Evolutionary conservation across 345 rosid species (phyloP), one percentile per base, ranked within the genome.

Genomic region (Gynandropsis gynandra): DNA sequence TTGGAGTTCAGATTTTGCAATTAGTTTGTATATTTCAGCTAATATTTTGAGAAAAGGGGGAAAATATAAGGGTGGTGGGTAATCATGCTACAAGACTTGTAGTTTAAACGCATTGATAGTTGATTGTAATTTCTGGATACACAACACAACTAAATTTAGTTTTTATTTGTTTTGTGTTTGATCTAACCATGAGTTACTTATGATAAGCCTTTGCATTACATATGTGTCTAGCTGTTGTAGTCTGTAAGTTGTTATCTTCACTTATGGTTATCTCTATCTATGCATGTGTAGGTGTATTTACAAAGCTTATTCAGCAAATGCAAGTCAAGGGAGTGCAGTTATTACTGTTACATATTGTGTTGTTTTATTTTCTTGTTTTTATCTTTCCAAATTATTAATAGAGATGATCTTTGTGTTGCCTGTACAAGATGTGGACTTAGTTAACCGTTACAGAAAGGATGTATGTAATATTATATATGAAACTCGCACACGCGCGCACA

Each of bases 241-340:
- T 43, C 18, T 64, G 9, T 38, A 8, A 13, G 4, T 45, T 6
- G 14, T 39, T 49, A 21, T 37, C 41, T 33, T 56, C 37, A 16
- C 45, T 49, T 32, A 27, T 39, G 4, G 55, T n/a, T 47, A 6
- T 47, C 27, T 42, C 27, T n/a, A n/a, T n/a, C n/a, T 50, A 18
- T 66, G 41, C 44, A 34, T 62, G 34, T 50, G 13, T 76, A 90
- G 98, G 98, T 65, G 98, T 92, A 12, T 92, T 92, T 75, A 92
- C 98, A 0, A 97, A 92, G 76, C 97, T 92, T 37, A 79, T 87
- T 66, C 98, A 92, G 38, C 98, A 92, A 67, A 87, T 92, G 88
- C 95, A 81, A 76, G 98, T 92, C 50, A 88, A 82, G 70, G 97
- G 97, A 10, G 94, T 82, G 50, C 96, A 90, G 87, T 96, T 90